Base-by-base conservation (phyloP, 176 grass and related monocot species). In the Eleusine indica region DNA sequence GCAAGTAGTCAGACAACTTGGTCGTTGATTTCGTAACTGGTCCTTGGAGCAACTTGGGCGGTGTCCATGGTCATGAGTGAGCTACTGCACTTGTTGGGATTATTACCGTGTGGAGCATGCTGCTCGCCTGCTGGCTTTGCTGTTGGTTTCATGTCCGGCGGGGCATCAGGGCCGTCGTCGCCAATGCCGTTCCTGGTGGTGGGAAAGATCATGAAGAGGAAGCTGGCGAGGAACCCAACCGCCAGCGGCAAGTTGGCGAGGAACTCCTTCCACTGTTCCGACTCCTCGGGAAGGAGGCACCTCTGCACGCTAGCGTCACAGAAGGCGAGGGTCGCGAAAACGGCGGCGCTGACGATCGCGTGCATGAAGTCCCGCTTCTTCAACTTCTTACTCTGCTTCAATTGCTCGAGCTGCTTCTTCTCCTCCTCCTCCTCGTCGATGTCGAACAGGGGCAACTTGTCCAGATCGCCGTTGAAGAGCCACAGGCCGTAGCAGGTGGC, bases 151-250 rank as follows among this genome's bases (percentile, higher is more conserved):
- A 11, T 12, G 9, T 47, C 44, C 14, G 51, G 51, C 15, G 51
- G 7, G 21, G 21, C 58, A 11, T 5, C 2, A 62, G 21, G n/a
- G 8, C n/a, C 57, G 5, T 56, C 67, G 25, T 75, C 66, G 38
- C 86, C 83, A 42, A 92, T 76, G 52, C 87, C 87, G 1, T 84
- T 80, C 30, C 90, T 60, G 9, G 32, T 44, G 41, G 87, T 83
- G 8, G 87, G 90, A 15, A 92, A 86, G 19, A 89, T 16, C 43
- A 80, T 18, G 75, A 89, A 89, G 25, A 92, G 79, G 51, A 92
- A 74, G 74, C 67, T 30, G 0, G 90, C 67, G 68, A 89, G 14
- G 51, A 92, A 29, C 3, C 83, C 69, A 0, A 46, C 17, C 5
- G 74, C 80, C 3, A 89, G 83, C 68, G 90, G 87, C 52, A 86